phyloP scores from a whole-genome alignment of 2,329 filamentous ascomycete species.

The Xylariaceae sp. region DNA sequence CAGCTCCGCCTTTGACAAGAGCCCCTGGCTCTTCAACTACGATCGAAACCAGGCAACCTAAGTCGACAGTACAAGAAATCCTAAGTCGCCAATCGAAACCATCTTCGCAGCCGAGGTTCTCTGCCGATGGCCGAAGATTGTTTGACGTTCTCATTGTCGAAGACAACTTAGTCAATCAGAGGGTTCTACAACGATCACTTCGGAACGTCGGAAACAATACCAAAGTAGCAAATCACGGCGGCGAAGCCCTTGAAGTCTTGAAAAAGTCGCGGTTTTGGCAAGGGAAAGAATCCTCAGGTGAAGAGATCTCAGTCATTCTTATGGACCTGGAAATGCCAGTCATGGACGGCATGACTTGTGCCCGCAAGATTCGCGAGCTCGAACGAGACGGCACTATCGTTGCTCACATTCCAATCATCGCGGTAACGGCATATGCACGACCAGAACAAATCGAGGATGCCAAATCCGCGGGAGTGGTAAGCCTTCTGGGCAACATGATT shows the following conservation, averaged over 20 bases:
- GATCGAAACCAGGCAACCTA: conserved; percentile 28
- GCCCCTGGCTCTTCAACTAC: conserved; percentile 33
- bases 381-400: conserved; percentile 59
- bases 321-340: conserved; percentile 85
- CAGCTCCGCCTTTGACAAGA: conserved; percentile 26
- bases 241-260: conserved; percentile 57
- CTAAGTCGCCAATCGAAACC: conserved; percentile 13
- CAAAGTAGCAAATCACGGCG: conserved; percentile 61
- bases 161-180: conserved; percentile 65
- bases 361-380: conserved; percentile 63
- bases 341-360: conserved; percentile 76
- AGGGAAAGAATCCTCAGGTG: conserved; percentile 42
- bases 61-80: conserved; percentile 10
- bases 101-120: conserved; percentile 23
- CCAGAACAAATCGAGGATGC: conserved; percentile 70
- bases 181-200: conserved; percentile 58
- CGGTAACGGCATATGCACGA: conserved; percentile 78
- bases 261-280: conserved; percentile 54
- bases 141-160: conserved; percentile 63
- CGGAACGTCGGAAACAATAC: conserved; percentile 58
- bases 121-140: conserved; percentile 31
- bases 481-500: conserved; percentile 25
- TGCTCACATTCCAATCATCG: conserved; percentile 70
- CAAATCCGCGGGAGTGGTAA: conserved; percentile 68
- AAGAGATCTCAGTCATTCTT: conserved; percentile 62